Base-by-base conservation (phyloP, 2,329 filamentous ascomycete species). In the Nemania abortiva region DNA sequence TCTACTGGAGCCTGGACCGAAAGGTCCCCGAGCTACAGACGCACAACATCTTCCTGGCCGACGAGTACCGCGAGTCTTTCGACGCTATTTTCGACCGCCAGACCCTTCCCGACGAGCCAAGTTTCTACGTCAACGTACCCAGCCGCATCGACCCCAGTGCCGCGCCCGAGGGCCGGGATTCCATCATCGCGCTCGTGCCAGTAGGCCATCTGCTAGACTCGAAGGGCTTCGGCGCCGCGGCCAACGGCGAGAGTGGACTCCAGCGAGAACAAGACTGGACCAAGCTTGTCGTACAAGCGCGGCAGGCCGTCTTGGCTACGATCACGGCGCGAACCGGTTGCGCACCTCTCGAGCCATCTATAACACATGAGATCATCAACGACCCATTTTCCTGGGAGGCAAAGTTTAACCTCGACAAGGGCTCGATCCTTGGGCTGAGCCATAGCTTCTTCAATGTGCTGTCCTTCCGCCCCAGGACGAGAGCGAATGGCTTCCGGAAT, bases 1-100 rank as follows among this genome's bases (percentile, higher is more conserved):
- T 94, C 80, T 94, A 93, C 83, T 94, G 91, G 91, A 87, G 88
- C 2, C 83, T 93, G 22, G 84, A 88, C 67, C 82, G 84, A 59
- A 84, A 85, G 60, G 81, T 93, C 1, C 87, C 88, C 0, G 86
- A 91, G 77, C 85, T 94, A 2, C 83, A 85, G 20, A 87, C 89
- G 0, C 92, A 94, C 81, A 94, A 94, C 78, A 92, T 94, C 74
- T 94, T 94, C 82, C 86, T 94, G 6, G 91, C 91, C 2, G 89
- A 92, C 73, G 85, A 91, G 71, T 94, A 93, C 78, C 84, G 84
- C 59, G 89, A 91, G 73, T 90, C 87, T n/a, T 94, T 94, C 75
- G 91, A 94, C 78, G 86, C 87, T 67, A 94, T 94, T 68, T 94
- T 94, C 84, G 88, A 91, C 72, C 82, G 87, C 34, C 89, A 93